Percentiles rank a stretch among this genome's conserved stretches.
Conservation (phyloP, 768 basidiomycete genomes). For the Tylopilus rubrobrunneus region DNA sequence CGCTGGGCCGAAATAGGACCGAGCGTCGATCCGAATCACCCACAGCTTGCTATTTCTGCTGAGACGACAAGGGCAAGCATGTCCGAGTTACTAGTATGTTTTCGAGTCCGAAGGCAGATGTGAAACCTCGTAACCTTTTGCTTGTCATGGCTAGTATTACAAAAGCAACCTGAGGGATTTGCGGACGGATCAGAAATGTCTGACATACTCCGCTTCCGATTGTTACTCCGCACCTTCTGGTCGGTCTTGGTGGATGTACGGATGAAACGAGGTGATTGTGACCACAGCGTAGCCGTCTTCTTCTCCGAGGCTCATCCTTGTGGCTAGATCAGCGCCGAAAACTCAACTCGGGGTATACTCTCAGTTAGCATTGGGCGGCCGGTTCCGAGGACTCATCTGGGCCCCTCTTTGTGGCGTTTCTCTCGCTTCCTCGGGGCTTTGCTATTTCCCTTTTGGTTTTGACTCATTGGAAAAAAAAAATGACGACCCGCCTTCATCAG, state of each 20-base stretch:
- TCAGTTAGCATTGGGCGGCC: neutral
- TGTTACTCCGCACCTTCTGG: neutral
- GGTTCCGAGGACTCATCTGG: constrained; percentile 3
- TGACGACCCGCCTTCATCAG: neutral
- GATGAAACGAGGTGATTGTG: constrained; percentile 1
- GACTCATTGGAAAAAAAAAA: neutral
- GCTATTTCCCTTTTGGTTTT: neutral
- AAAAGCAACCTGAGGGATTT: too few species aligned
- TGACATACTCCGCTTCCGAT: neutral
- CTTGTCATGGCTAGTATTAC: too few species aligned
- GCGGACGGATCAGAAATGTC: neutral
- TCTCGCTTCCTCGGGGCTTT: neutral
- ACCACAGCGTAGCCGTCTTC: neutral
- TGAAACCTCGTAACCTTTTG: too few species aligned
- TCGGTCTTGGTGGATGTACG: neutral
- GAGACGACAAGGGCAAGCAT: too few species aligned
- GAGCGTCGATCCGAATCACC: neutral
- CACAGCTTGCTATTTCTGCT: neutral
- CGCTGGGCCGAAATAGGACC: neutral
- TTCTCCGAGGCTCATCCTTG: neutral
- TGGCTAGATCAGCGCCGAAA: neutral
- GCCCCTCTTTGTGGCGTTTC: neutral
- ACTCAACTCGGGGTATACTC: too few species aligned
- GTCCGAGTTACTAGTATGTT: too few species aligned
- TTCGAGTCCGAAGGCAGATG: too few species aligned